Percentiles rank a stretch among this genome's conserved stretches.
Evolutionary conservation across 768 basidiomycete genomes (phyloP).

Genomic region (Rhodocollybia butyracea): DNA sequence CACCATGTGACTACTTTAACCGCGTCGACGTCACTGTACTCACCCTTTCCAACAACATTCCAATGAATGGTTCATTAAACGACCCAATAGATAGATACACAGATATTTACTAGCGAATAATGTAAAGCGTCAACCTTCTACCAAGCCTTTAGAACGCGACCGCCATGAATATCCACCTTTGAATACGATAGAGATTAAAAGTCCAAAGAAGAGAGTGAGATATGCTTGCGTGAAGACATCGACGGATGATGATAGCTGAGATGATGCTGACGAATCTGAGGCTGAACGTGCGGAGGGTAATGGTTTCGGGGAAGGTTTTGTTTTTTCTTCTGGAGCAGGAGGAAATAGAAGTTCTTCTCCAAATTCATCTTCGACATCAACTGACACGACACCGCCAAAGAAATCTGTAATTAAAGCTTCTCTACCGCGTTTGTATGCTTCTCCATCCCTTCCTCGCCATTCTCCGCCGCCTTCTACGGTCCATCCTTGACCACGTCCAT

Average conservation of each 20-base stretch:
- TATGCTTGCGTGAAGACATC: too few species aligned
- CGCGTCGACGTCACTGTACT: too few species aligned
- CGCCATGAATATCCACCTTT: too few species aligned
- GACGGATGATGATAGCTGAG: background rate
- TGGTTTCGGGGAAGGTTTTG: background rate
- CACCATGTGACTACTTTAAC: too few species aligned
- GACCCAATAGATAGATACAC: too few species aligned
- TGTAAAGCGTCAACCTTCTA: too few species aligned
- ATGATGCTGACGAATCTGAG: background rate
- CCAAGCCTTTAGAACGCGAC: too few species aligned
- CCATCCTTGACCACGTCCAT: slow-evolving; percentile 6
- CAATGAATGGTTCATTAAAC: too few species aligned
- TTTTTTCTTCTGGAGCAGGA: background rate
- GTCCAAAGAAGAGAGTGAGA: too few species aligned
- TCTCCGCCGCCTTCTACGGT: background rate
- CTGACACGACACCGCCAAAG: slow-evolving; percentile 62
- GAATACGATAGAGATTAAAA: too few species aligned
- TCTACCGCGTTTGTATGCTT: background rate
- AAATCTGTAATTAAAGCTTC: slow-evolving; percentile 62
- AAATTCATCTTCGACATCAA: slow-evolving; percentile 51
- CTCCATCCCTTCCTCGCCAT: slow-evolving; percentile 4
- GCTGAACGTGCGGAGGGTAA: background rate
- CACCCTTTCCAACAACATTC: too few species aligned
- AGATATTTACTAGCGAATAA: too few species aligned
- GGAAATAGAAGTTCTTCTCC: slow-evolving; percentile 4